Evolutionary conservation across 2,329 filamentous ascomycete species (phyloP), one percentile per base, ranked within the genome.

Genomic region (Chrysoporthe puriensis): DNA sequence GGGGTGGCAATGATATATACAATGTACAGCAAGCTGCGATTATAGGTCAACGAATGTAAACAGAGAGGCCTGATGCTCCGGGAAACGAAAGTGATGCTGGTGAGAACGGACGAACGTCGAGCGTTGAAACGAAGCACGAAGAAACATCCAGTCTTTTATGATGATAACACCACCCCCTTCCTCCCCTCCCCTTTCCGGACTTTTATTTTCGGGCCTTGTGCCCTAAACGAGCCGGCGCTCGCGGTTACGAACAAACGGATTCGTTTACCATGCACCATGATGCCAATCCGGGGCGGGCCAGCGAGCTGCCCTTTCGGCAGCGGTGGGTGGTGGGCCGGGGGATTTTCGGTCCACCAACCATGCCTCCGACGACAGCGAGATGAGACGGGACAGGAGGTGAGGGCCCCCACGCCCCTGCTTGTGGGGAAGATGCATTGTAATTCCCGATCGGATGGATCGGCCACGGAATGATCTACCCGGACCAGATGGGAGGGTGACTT

Each of bases 321-420:
- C 26, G 2, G 26, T 26, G 50, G 34, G 63, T 26, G n/a, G 14
- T 43, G 21, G 21, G n/a, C 43, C 52, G 59, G 65, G 60, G 34
- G 43, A 50, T 63, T 26, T 11, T 40, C 42, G 65, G 21, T 65
- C 60, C 65, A 62, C 50, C 65, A 66, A 65, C 59, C 65, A 63
- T 40, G 48, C 42, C 43, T 46, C 36, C 21, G 52, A 52, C 50
- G 60, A 13, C 59, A 57, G 43, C 50, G 65, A 66, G 36, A 66
- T 66, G 63, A 61, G 43, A 66, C 36, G 63, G 26, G 63, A 56
- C 57, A 13, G 34, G 21, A 43, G 46, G 32, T 66, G 21, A 56
- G 61, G 57, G 34, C 36, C 32, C 11, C 16, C 21, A 13, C n/a
- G 18, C 4, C 36, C 18, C 42, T 46, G 21, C 43, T 40, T 61